Evolutionary conservation across 2,329 filamentous ascomycete species (phyloP).

Genomic region (Neonectria punicea): DNA sequence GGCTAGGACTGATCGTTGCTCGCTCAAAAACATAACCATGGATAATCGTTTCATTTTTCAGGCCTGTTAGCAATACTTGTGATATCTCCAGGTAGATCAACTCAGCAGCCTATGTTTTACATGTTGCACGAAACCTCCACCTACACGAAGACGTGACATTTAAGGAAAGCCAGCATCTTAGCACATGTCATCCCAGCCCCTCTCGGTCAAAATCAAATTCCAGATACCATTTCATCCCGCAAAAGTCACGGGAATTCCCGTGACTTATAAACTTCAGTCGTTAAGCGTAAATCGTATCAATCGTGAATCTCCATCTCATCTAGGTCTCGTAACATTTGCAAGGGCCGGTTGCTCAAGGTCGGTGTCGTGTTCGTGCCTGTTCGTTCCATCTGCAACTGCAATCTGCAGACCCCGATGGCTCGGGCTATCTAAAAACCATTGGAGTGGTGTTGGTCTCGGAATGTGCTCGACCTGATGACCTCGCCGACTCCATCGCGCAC

Average conservation of each 20-base stretch:
- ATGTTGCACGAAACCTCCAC: slow-evolving; percentile 25
- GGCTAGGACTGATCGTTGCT: not conserved
- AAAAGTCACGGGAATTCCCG: slow-evolving; percentile 13
- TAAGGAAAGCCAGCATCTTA: slow-evolving; percentile 31
- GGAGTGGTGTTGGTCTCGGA: slow-evolving; percentile 31
- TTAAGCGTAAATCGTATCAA: slow-evolving; percentile 41
- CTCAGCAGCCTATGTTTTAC: slow-evolving; percentile 35
- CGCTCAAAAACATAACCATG: slow-evolving; percentile 6
- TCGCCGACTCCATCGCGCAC: slow-evolving; percentile 69
- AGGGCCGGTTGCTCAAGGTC: slow-evolving; percentile 1
- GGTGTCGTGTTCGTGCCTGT: not conserved
- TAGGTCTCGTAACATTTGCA: slow-evolving; percentile 21
- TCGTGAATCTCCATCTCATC: slow-evolving; percentile 36
- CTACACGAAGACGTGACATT: slow-evolving; percentile 24
- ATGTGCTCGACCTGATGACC: slow-evolving; percentile 58
- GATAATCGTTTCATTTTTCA: slow-evolving; percentile 9
- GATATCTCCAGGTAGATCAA: slow-evolving; percentile 22
- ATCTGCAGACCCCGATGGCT: slow-evolving; percentile 9
- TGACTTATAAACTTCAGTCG: slow-evolving; percentile 29
- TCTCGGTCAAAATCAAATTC: slow-evolving; percentile 26
- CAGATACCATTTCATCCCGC: slow-evolving; percentile 29
- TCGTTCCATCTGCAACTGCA: not conserved
- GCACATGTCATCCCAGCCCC: slow-evolving; percentile 17
- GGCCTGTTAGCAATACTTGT: slow-evolving; percentile 15
- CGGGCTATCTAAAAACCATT: slow-evolving; percentile 16